These are phyloP conservation scores for Chytriomyces confervae DNA, from an alignment of 192 early-diverging fungal genomes.

Conservation along the genomic window DNA sequence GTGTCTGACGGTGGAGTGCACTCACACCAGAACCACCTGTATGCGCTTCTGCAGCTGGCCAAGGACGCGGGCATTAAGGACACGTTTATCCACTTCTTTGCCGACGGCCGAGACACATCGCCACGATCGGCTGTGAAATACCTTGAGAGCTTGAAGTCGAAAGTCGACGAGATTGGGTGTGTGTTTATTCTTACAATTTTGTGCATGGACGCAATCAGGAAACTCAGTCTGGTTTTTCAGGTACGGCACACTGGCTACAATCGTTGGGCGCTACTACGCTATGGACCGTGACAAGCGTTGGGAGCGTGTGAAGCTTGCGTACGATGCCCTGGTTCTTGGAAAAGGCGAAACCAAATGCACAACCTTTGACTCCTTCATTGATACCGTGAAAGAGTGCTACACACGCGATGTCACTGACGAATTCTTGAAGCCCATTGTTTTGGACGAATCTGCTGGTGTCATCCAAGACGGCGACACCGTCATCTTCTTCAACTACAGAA, in stretches of 20 bases:
- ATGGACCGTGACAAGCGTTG: slow-evolving; percentile 99
- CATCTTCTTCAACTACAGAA: slow-evolving; percentile 98
- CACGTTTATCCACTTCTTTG: slow-evolving; percentile 94
- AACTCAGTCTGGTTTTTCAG: slow-evolving; percentile 31
- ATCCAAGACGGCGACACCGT: slow-evolving; percentile 89
- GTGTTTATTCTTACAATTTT: neutral
- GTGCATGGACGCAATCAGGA: slow-evolving; percentile 34
- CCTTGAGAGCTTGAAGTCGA: slow-evolving; percentile 58
- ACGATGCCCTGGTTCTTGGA: slow-evolving; percentile 85
- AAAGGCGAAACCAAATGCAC: slow-evolving; percentile 58
- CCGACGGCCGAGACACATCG: slow-evolving; percentile 96
- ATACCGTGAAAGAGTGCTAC: slow-evolving; percentile 85
- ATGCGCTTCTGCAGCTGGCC: slow-evolving; percentile 81
- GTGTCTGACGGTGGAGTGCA: slow-evolving; percentile 99
- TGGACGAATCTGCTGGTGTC: slow-evolving; percentile 70
- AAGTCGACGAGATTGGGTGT: slow-evolving; percentile 56
- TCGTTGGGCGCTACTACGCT: slow-evolving; percentile 97
- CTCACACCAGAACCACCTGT: slow-evolving; percentile 90
- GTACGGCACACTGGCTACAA: slow-evolving; percentile 91
- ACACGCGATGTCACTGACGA: slow-evolving; percentile 95
- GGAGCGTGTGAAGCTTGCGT: slow-evolving; percentile 96
- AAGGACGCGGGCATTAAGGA: slow-evolving; percentile 84
- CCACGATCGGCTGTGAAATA: slow-evolving; percentile 88
- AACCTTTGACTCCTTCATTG: slow-evolving; percentile 33
- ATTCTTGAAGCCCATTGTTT: slow-evolving; percentile 98